Evolutionary conservation across 257 asterid genomes (phyloP).

Genomic region (Hygrophila difformis): DNA sequence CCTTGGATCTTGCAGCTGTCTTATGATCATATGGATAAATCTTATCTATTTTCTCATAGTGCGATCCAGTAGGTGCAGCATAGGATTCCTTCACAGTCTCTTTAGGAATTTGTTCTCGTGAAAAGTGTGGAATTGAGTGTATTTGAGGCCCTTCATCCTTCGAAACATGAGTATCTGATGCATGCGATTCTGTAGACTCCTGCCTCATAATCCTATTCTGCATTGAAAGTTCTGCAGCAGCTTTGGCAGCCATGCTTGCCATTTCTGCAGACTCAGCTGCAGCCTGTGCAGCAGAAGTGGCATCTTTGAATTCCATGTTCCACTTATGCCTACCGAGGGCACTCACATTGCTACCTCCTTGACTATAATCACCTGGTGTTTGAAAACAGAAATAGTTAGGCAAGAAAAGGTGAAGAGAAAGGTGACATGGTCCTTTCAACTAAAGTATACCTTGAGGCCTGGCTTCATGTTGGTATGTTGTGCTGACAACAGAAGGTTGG

Average conservation of each 20-base stretch:
- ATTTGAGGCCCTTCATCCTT: constrained; percentile 30
- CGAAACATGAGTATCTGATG: constrained; percentile 18
- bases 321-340: constrained; percentile 34
- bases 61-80: constrained; percentile 24
- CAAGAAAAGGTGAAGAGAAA: constrained; percentile 9
- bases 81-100: constrained; percentile 22
- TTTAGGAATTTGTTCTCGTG: constrained; percentile 23
- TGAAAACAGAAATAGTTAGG: constrained; percentile 14
- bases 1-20: constrained; percentile 21
- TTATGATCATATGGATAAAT: constrained; percentile 19
- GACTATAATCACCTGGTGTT: constrained; percentile 26
- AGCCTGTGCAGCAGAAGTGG: constrained; percentile 79
- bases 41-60: constrained; percentile 20
- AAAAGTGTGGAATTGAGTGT: constrained; percentile 16
- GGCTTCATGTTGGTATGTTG: constrained; percentile 26
- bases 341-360: constrained; percentile 26
- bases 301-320: constrained; percentile 86
- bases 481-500: constrained; percentile 24
- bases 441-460: constrained; percentile 35
- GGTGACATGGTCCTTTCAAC: constrained; percentile 3
- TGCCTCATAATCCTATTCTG: constrained; percentile 32
- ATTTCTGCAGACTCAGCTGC: constrained; percentile 93
- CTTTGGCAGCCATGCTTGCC: constrained; percentile 87
- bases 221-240: constrained; percentile 77
- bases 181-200: constrained; percentile 29